Percentiles rank a stretch among this genome's conserved stretches.
Evolutionary conservation across 768 basidiomycete species (phyloP).

Genomic region (Podaxis sp.): DNA sequence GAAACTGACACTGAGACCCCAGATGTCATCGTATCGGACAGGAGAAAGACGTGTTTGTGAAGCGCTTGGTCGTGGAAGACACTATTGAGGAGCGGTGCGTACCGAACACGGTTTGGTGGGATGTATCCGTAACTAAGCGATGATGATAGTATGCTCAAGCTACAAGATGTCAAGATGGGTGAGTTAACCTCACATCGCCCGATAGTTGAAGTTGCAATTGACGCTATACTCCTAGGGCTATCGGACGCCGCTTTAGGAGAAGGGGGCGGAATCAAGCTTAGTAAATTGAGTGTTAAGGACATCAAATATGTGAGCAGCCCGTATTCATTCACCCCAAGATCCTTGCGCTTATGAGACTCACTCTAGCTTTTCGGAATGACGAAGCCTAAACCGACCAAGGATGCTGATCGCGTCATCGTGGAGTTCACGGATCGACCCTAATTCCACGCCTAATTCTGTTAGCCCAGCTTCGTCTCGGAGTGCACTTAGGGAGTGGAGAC

Average conservation of each 20-base stretch:
- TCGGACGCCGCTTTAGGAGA: constrained; percentile 73
- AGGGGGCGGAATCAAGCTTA: constrained; percentile 57
- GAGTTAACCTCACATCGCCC: constrained; percentile 16
- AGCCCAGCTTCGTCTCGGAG: background rate
- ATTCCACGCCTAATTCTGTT: background rate
- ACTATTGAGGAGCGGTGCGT: constrained; percentile 76
- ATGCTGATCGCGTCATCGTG: background rate
- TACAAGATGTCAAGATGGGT: constrained; percentile 71
- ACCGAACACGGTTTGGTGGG: too few relatives aligned
- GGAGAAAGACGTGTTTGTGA: constrained; percentile 65
- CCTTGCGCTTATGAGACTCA: background rate
- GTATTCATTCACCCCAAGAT: background rate
- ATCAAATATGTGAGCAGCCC: constrained; percentile 53
- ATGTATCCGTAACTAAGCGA: background rate
- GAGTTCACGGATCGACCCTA: background rate
- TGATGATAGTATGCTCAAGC: constrained; percentile 54
- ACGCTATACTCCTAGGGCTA: constrained; percentile 39
- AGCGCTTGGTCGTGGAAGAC: constrained; percentile 63
- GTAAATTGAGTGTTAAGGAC: constrained; percentile 69
- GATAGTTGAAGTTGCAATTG: background rate
- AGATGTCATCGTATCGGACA: constrained; percentile 73
- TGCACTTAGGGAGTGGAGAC: too few relatives aligned
- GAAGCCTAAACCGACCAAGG: background rate
- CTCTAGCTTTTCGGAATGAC: constrained; percentile 39
- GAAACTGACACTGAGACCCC: constrained; percentile 25